These are phyloP conservation scores for Kokia cookei DNA, from an alignment of 441 rosid genomes.

Conservation along the genomic window DNA sequence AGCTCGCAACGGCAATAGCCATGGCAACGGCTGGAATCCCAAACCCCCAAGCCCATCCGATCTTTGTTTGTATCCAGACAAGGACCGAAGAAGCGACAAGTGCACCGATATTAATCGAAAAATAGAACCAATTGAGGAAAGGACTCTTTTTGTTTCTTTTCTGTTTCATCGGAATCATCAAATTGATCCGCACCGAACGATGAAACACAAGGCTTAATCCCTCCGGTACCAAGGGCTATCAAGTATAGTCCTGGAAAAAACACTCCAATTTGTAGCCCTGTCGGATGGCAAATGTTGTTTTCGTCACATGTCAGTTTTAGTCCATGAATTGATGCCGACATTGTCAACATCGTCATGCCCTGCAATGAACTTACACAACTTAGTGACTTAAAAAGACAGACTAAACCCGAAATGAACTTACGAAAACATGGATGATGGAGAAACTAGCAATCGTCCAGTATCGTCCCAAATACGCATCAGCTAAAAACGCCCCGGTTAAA, in stretches of 20 bases:
- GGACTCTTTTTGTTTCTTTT: constrained; percentile 50
- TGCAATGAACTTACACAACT: constrained; percentile 11
- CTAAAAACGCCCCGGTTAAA: constrained; percentile 48
- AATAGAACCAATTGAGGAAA: constrained; percentile 63
- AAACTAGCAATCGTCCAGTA: constrained; percentile 77
- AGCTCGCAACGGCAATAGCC: constrained; percentile 48
- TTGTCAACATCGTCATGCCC: constrained; percentile 73
- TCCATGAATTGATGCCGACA: constrained; percentile 62
- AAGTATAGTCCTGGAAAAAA: constrained; percentile 50
- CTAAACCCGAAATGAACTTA: constrained; percentile 16
- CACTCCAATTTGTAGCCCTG: constrained; percentile 30
- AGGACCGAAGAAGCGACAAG: constrained; percentile 56
- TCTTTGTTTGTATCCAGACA: constrained; percentile 57
- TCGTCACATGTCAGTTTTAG: constrained; percentile 46
- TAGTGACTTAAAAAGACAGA: background rate
- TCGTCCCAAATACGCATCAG: constrained; percentile 69
- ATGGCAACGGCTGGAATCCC: constrained; percentile 55
- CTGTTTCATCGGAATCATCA: constrained; percentile 42
- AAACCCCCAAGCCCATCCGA: constrained; percentile 71
- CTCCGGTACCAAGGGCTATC: constrained; percentile 55
- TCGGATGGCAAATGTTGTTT: constrained; percentile 39
- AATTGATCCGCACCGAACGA: constrained; percentile 67
- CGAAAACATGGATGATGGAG: constrained; percentile 51
- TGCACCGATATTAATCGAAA: constrained; percentile 55
- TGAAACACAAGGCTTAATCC: constrained; percentile 64